Evolutionary conservation across 1,284 basidiomycete genomes (phyloP), one percentile per base, ranked within the genome.

Genomic region (Ceraceosorus bombacis): DNA sequence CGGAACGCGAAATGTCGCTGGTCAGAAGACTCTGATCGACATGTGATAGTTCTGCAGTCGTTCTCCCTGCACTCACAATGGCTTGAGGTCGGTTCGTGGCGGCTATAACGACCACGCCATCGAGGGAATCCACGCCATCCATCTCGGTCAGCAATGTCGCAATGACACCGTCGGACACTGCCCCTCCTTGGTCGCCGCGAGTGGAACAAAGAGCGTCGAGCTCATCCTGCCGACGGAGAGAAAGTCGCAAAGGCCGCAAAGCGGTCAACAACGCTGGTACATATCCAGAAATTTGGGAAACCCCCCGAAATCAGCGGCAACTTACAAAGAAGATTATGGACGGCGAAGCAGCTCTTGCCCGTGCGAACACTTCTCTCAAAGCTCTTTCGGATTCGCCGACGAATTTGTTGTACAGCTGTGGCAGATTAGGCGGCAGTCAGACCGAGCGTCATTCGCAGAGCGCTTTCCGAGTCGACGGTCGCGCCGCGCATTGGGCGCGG

Each of bases 371-470:
- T 69, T 98, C 94, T 38, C 95, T 83, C 5, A 98, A 88, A 0
- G 91, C 89, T 41, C 89, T 84, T 79, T 99, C 95, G 0, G 90
- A 95, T 79, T 98, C 95, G 49, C 95, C 95, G 5, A 99, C 90
- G 70, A 88, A 99, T 80, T 98, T 98, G 81, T 88, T 97, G 59
- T 97, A 80, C 1, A 97, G 43, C 43, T 46, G 43, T 15, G 43
- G 15, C 27, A 27, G 27, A 27, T 1, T 27, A 3, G 3, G 1
- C 3, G 27, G 27, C 27, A 27, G 27, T 27, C 27, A 27, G 27
- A 27, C 27, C 2, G 3, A 27, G 27, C 3, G 27, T 27, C 27
- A 27, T 27, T 27, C 27, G 27, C 27, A 27, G 27, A 2, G 27
- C 27, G 27, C 27, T 27, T 27, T 27, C 27, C 27, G 27, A 27